phyloP scores from a whole-genome alignment of 2,329 filamentous ascomycete species.

The Sporothrix schenckii region DNA sequence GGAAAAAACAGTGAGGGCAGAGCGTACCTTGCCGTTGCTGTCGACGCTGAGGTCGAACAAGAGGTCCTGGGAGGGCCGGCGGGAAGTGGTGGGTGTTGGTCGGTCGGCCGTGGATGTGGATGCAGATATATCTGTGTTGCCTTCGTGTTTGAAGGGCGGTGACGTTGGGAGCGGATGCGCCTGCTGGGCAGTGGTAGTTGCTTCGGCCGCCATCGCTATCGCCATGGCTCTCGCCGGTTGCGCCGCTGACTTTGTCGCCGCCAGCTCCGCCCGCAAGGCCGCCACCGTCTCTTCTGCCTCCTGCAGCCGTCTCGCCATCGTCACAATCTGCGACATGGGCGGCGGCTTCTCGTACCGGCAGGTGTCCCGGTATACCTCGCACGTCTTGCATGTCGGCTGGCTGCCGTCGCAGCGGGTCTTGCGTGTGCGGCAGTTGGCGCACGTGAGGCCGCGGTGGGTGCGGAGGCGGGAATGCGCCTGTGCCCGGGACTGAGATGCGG shows the following conservation, averaged over 20 bases:
- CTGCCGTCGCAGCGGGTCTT: constrained; percentile 40
- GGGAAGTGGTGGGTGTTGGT: neutral
- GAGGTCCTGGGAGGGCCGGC: constrained; percentile 33
- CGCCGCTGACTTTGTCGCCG: neutral
- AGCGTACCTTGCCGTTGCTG: constrained; percentile 36
- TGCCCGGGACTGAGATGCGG: neutral
- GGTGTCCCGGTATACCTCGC: constrained; percentile 41
- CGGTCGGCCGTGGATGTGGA: neutral
- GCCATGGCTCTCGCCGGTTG: neutral
- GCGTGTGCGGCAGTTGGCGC: constrained; percentile 37
- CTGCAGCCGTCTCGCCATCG: constrained; percentile 40
- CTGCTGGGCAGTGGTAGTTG: neutral
- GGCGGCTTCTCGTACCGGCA: constrained; percentile 43
- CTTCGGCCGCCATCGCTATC: neutral
- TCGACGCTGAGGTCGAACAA: constrained; percentile 38
- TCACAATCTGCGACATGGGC: constrained; percentile 42
- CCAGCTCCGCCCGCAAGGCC: constrained; percentile 34
- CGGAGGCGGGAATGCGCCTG: constrained; percentile 6
- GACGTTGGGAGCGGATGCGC: neutral
- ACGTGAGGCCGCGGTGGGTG: constrained; percentile 36
- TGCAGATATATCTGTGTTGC: neutral
- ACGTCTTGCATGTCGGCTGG: constrained; percentile 42
- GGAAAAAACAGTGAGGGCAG: neutral
- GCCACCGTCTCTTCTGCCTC: constrained; percentile 38
- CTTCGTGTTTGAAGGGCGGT: neutral